These are phyloP conservation scores for Dendrocalamus sinicus DNA, from an alignment of 176 grass and related monocot species.

Conservation along the genomic window DNA sequence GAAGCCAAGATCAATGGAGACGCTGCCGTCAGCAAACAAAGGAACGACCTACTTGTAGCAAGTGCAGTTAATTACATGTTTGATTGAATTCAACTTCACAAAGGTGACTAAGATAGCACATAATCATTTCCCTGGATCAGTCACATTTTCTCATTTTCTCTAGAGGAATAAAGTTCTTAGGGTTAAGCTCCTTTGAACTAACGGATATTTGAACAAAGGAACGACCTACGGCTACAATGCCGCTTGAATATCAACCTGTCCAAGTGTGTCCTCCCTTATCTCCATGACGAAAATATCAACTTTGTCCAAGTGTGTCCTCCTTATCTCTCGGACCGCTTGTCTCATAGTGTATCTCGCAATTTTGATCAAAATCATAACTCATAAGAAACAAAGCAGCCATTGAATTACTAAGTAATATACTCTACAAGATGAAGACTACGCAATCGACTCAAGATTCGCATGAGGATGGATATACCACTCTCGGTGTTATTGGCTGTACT, in stretches of 20 bases:
- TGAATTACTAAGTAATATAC: no score
- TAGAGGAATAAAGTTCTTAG: neutral
- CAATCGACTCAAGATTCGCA: slow-evolving; percentile 95
- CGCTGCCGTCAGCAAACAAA: slow-evolving; percentile 51
- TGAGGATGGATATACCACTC: slow-evolving; percentile 92
- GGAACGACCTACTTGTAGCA: neutral
- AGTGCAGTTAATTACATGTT: neutral
- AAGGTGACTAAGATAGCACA: neutral
- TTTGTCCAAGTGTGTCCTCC: no score
- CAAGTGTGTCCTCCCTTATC: no score
- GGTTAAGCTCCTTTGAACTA: neutral
- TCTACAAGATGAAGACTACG: slow-evolving; percentile 49
- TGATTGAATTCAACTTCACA: neutral
- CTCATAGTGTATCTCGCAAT: no score
- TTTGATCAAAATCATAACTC: no score
- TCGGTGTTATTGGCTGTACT: slow-evolving; percentile 86
- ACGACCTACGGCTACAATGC: no score
- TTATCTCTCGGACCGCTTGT: no score
- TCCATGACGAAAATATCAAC: no score
- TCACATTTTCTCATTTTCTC: neutral
- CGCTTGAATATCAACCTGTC: no score
- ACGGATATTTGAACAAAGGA: no score
- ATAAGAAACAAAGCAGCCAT: no score
- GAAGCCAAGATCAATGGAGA: slow-evolving; percentile 77
- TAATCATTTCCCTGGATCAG: neutral